Conservation (phyloP, 345 rosid genomes). For the Euphorbia tirucalli region DNA sequence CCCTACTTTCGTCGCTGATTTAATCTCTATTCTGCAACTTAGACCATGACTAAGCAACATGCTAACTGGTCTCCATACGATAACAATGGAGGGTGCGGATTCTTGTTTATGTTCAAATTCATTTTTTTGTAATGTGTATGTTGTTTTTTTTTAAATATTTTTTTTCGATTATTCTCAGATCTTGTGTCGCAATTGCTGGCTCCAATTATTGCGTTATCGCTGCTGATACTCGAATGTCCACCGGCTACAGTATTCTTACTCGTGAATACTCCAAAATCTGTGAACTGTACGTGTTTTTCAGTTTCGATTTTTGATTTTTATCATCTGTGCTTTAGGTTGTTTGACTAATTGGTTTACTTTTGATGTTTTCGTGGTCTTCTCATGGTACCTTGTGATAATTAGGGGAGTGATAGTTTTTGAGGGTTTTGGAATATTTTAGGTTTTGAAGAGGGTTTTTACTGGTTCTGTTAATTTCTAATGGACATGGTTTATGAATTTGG, state of each 20-base stretch:
- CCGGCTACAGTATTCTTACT: constrained; percentile 82
- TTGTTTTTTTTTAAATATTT: neutral
- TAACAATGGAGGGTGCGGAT: constrained; percentile 91
- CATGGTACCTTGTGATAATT: neutral
- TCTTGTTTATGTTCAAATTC: neutral
- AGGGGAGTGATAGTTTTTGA: neutral
- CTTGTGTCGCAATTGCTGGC: constrained; percentile 94
- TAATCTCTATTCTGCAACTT: neutral
- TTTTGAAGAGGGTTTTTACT: neutral
- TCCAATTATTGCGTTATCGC: constrained; percentile 93
- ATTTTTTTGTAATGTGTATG: neutral
- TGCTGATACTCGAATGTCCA: constrained; percentile 95
- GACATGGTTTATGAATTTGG: too few relatives aligned
- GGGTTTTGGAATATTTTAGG: constrained; percentile 1
- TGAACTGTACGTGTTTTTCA: constrained; percentile 49
- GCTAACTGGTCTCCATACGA: constrained; percentile 89
- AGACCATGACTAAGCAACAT: constrained; percentile 75
- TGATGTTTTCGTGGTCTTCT: neutral
- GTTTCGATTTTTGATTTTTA: neutral
- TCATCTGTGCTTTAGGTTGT: neutral
- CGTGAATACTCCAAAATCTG: constrained; percentile 91
- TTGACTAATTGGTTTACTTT: neutral
- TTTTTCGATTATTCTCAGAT: constrained; percentile 35
- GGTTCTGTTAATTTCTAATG: too few relatives aligned
- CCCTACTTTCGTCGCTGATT: neutral